These are phyloP conservation scores for Monosporozyma yasuniensis DNA, from an alignment of 805 yeast genomes.

Conservation along the genomic window DNA sequence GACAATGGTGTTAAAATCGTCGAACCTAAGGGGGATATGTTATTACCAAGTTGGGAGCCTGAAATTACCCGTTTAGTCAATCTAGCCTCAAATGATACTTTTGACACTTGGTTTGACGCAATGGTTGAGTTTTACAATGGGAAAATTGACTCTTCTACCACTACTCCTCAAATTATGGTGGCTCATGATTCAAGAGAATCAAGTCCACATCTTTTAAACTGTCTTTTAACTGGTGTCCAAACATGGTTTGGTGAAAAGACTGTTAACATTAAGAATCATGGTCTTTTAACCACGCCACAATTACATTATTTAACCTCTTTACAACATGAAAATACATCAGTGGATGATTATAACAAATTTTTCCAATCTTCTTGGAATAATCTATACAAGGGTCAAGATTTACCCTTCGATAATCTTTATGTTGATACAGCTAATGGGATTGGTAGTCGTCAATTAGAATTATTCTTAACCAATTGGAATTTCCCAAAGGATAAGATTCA, in stretches of 20 bases:
- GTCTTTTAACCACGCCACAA: conserved; percentile 85
- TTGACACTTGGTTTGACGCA: conserved; percentile 34
- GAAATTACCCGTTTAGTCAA: conserved; percentile 78
- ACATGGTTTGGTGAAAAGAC: conserved; percentile 22
- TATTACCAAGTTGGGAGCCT: conserved; percentile 74
- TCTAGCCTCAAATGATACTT: conserved; percentile 33
- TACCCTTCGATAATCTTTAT: conserved; percentile 34
- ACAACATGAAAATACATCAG: conserved; percentile 40
- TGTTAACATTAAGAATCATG: conserved; percentile 40
- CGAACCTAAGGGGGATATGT: conserved; percentile 89
- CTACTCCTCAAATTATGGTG: conserved; percentile 43
- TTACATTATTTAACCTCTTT: conserved; percentile 72
- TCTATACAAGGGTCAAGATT: conserved; percentile 8
- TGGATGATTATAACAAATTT: conserved; percentile 62
- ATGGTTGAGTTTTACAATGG: neutral
- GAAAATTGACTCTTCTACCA: conserved; percentile 5
- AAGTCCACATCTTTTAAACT: conserved; percentile 40
- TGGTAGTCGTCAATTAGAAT: conserved; percentile 67
- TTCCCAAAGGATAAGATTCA: conserved; percentile 31
- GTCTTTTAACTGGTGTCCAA: conserved; percentile 46
- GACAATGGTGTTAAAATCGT: conserved; percentile 93
- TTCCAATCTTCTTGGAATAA: conserved; percentile 35
- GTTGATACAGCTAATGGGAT: conserved; percentile 97
- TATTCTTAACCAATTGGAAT: conserved; percentile 33
- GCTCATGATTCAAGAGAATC: conserved; percentile 88